Base-by-base conservation (phyloP, 2,329 filamentous ascomycete genomes). In the Furcasterigmium furcatum region DNA sequence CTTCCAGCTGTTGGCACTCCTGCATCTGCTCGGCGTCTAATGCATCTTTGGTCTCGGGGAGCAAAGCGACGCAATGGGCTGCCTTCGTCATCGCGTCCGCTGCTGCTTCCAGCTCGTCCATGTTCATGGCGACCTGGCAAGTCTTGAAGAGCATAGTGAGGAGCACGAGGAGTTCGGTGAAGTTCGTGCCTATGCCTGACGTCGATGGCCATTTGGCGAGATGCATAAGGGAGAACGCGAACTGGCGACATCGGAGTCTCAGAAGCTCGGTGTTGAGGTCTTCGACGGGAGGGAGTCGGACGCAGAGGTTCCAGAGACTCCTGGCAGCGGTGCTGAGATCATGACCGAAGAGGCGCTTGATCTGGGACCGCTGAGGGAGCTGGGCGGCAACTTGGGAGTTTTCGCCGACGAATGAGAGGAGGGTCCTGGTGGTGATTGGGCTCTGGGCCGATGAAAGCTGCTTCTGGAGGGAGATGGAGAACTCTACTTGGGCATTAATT, bases 151-250 rank as follows among this genome's bases (percentile, higher is more conserved):
- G 84, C 53, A 88, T 66, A 56, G 78, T 84, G 58, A 89, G 70
- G 18, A 89, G 62, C 45, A 86, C 79, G 24, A 81, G 60, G 14
- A 74, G 57, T 49, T 76, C 68, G 32, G 58, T 63, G 38, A 55
- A 10, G 9, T 22, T 29, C 13, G 14, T 36, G 25, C 51, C 16
- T 58, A 55, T 38, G 55, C 55, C 19, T 48, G 56, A 38, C 50
- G 54, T 44, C 52, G 47, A 14, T 43, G 54, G 36, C 58, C 48
- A 48, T 54, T 77, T 68, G 46, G 77, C 79, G 36, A 78, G 68
- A 36, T 85, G 80, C 13, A 95, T 68, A 46, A 92, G 63, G 13
- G 84, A 66, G 56, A 88, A 90, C 1, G 87, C 78, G 54, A 91
- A 69, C 2, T 76, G 61, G 35, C 77, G 70, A 12, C 64, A 63